Evolutionary conservation across 2,329 filamentous ascomycete species (phyloP).

Genomic region (Paecilomyces dactylethromorphus): DNA sequence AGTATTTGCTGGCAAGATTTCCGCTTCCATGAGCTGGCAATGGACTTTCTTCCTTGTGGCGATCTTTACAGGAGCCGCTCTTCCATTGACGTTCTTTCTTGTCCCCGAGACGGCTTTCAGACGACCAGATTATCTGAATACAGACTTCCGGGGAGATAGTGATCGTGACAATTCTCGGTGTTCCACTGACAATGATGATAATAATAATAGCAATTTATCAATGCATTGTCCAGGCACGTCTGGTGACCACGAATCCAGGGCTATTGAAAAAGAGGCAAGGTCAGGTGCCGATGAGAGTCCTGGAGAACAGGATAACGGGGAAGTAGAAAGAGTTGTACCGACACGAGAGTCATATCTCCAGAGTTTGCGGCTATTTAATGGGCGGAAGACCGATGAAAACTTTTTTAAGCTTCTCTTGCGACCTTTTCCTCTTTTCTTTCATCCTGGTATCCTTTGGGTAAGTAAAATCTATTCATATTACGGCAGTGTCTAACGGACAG

Average conservation of each 20-base stretch:
- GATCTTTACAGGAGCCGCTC: constrained; percentile 67
- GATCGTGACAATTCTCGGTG: constrained; percentile 9
- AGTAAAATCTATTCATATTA: constrained; percentile 5
- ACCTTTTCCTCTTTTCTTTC: constrained; percentile 74
- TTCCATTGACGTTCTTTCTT: constrained; percentile 68
- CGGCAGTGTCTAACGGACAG: not conserved
- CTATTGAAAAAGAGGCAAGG: not conserved
- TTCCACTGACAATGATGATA: not conserved
- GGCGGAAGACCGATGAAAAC: constrained; percentile 69
- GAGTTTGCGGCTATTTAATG: constrained; percentile 66
- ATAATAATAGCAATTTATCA: constrained; percentile 1
- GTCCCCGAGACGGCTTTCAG: constrained; percentile 79
- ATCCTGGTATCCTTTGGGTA: constrained; percentile 77
- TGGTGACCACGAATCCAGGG: not conserved
- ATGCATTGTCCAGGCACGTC: not conserved
- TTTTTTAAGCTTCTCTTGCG: constrained; percentile 62
- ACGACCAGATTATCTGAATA: constrained; percentile 61
- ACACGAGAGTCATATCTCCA: constrained; percentile 53
- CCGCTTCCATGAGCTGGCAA: constrained; percentile 65
- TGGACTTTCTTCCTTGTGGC: constrained; percentile 87
- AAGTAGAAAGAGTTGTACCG: constrained; percentile 13
- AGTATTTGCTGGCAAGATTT: constrained; percentile 85
- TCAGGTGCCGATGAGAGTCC: not conserved
- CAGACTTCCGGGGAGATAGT: constrained; percentile 50
- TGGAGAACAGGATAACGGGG: not conserved